Evolutionary conservation across 306 rosid species (phyloP).

Genomic region (Vachellia pachyceras): DNA sequence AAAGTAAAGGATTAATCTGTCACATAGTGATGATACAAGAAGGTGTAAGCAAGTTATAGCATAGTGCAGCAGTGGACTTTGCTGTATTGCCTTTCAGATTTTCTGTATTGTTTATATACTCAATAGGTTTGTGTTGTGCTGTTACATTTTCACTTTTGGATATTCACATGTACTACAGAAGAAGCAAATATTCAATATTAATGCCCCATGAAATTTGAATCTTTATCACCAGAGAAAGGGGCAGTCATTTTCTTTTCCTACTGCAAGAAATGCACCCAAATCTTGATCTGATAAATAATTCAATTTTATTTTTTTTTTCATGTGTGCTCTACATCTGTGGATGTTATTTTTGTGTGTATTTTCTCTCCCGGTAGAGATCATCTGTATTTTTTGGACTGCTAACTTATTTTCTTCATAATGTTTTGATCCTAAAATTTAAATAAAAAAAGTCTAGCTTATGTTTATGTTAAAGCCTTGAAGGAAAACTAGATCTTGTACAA

Average conservation of each 20-base stretch:
- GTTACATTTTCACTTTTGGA: background rate
- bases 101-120: background rate
- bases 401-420: background rate
- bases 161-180: background rate
- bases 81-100: background rate
- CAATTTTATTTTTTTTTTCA: background rate
- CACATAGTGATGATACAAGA: background rate
- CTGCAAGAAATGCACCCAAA: background rate
- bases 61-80: background rate
- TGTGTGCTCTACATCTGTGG: background rate
- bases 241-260: background rate
- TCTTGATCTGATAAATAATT: background rate
- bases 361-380: background rate
- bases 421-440: background rate
- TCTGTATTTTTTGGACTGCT: too few relatives aligned
- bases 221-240: background rate
- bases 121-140: background rate
- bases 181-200: background rate
- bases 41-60: background rate
- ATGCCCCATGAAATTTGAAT: background rate
- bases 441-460: background rate
- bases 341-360: background rate
- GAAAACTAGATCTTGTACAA: background rate
- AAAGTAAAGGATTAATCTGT: background rate
- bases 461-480: background rate